Percentiles rank a stretch among this genome's conserved stretches.
These are phyloP conservation scores for Nematodospora anomalae DNA, from an alignment of 1,139 yeast genomes.

Conservation along the genomic window DNA sequence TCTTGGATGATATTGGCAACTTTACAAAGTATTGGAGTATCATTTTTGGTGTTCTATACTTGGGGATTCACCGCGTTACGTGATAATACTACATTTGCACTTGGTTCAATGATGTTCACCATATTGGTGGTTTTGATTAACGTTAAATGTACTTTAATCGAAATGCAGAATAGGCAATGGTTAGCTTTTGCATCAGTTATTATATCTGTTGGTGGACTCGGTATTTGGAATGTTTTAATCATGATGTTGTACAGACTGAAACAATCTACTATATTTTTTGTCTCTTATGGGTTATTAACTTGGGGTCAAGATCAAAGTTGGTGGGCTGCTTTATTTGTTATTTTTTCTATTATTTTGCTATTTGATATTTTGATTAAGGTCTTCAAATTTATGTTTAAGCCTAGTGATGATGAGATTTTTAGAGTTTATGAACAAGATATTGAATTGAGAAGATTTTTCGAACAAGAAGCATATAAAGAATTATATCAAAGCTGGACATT, in stretches of 20 bases:
- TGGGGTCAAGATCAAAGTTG: conserved; percentile 81
- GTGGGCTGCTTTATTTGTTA: conserved; percentile 75
- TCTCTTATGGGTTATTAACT: conserved; percentile 62
- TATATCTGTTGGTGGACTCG: conserved; percentile 85
- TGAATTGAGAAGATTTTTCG: conserved; percentile 67
- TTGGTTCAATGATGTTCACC: conserved; percentile 75
- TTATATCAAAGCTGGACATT: conserved; percentile 82
- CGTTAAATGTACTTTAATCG: conserved; percentile 75
- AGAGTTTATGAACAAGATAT: conserved; percentile 72
- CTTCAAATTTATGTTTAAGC: conserved; percentile 53
- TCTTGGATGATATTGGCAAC: conserved; percentile 83
- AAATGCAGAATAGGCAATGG: conserved; percentile 79
- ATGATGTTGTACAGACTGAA: conserved; percentile 64
- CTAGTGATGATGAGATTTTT: conserved; percentile 78
- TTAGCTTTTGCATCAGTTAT: conserved; percentile 66
- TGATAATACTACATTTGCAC: conserved; percentile 79
- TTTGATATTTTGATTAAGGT: conserved; percentile 67
- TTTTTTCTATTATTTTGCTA: conserved; percentile 57
- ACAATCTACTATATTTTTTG: conserved; percentile 68
- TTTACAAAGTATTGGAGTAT: conserved; percentile 66
- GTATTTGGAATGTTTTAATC: conserved; percentile 79
- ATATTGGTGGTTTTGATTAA: conserved; percentile 72
- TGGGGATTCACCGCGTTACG: conserved; percentile 68
- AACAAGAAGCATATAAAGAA: conserved; percentile 68
- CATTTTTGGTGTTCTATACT: conserved; percentile 63